Evolutionary conservation across 2,329 filamentous ascomycete genomes (phyloP).

Genomic region (Phialocephala subalpina): DNA sequence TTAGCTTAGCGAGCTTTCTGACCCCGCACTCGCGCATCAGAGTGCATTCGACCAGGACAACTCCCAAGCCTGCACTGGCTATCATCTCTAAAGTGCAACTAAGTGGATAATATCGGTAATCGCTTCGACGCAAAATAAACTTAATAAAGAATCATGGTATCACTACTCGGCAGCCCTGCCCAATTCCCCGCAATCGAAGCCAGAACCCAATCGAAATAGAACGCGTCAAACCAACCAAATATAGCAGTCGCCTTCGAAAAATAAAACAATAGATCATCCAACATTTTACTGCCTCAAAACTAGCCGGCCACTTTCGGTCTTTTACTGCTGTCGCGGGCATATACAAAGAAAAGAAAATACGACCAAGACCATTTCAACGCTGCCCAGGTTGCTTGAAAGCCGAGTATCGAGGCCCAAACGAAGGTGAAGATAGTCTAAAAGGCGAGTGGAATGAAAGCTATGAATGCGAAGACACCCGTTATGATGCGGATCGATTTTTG

Average conservation of each 20-base stretch:
- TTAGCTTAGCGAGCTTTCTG: too few relatives aligned
- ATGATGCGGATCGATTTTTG: constrained; percentile 1
- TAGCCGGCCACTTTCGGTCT: too few relatives aligned
- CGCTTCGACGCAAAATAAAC: constrained; percentile 29
- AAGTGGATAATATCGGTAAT: constrained; percentile 23
- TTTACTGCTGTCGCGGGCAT: too few relatives aligned
- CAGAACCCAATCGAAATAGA: constrained; percentile 31
- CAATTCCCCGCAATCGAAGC: constrained; percentile 25
- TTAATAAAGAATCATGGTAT: constrained; percentile 26
- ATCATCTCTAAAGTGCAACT: too few relatives aligned
- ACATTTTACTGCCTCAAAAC: too few relatives aligned
- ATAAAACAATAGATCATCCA: not conserved
- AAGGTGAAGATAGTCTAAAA: not conserved
- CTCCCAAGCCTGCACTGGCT: too few relatives aligned
- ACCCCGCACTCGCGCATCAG: too few relatives aligned
- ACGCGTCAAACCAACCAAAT: constrained; percentile 11
- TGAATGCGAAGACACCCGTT: not conserved
- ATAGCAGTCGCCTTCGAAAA: not conserved
- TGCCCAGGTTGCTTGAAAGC: not conserved
- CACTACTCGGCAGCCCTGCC: constrained; percentile 19
- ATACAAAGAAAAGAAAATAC: too few relatives aligned
- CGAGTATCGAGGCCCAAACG: too few relatives aligned
- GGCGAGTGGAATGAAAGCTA: not conserved
- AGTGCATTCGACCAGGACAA: too few relatives aligned
- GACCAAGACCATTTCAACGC: not conserved